These are phyloP conservation scores for Physaria fendleri DNA, from an alignment of 345 rosid species.

Conservation along the genomic window DNA sequence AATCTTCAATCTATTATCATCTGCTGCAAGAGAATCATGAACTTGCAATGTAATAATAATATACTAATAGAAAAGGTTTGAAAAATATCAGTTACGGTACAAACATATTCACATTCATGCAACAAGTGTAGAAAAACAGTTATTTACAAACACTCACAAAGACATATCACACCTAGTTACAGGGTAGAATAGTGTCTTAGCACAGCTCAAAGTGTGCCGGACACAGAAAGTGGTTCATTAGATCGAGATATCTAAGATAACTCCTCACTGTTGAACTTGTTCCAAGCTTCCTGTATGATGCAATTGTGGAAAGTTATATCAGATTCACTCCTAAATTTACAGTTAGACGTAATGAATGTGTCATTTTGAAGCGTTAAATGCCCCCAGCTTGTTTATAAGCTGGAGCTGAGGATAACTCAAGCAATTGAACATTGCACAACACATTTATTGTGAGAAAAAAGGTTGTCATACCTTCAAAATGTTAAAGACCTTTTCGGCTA, in stretches of 20 bases:
- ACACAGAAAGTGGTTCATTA: too few relatives aligned
- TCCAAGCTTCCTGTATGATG: slow-evolving; percentile 21
- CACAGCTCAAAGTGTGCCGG: too few relatives aligned
- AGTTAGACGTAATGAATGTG: too few relatives aligned
- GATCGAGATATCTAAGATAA: too few relatives aligned
- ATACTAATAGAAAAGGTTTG: background rate
- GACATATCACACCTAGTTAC: too few relatives aligned
- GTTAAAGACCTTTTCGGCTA: slow-evolving; percentile 44
- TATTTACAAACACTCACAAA: too few relatives aligned
- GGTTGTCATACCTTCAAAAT: slow-evolving; percentile 45
- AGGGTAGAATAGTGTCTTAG: too few relatives aligned
- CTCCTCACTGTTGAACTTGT: slow-evolving; percentile 19
- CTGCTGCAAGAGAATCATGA: slow-evolving; percentile 1
- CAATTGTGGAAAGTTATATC: background rate
- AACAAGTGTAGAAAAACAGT: too few relatives aligned
- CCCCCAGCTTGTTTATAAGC: too few relatives aligned
- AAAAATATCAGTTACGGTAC: background rate
- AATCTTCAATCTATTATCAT: background rate
- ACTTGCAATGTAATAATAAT: background rate
- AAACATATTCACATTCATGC: too few relatives aligned
- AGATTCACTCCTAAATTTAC: background rate
- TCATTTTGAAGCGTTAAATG: too few relatives aligned
- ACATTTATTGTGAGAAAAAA: background rate
- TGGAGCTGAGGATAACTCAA: too few relatives aligned
- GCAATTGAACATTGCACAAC: background rate